Conservation (phyloP, 1,284 basidiomycete species). For the Moesziomyces parantarcticus region DNA sequence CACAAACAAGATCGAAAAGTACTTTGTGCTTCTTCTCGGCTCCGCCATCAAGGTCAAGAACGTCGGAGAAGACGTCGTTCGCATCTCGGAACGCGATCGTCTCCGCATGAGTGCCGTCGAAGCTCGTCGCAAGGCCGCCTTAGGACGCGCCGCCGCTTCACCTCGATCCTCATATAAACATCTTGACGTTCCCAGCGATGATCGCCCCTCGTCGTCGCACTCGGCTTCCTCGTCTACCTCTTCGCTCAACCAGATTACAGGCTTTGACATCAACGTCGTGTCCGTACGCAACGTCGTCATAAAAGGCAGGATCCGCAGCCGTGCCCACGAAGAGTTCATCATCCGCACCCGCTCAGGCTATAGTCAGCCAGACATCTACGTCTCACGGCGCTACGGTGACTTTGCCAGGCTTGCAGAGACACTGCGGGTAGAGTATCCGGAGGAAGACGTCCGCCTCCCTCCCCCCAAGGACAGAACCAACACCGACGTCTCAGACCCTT, state of each 20-base stretch:
- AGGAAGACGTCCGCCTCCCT: constrained; percentile 52
- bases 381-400: constrained; percentile 93
- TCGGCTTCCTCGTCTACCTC: constrained; percentile 1
- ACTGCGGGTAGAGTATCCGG: constrained; percentile 56
- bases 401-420: constrained; percentile 73
- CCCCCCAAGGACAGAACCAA: constrained; percentile 59
- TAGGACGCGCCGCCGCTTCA: constrained; percentile 30
- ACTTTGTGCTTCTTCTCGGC: constrained; percentile 57
- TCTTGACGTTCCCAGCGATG: constrained; percentile 5
- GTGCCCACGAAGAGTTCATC: constrained; percentile 79
- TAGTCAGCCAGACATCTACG: constrained; percentile 80
- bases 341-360: constrained; percentile 79
- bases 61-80: constrained; percentile 60
- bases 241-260: background rate
- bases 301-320: constrained; percentile 57
- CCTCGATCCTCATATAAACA: background rate
- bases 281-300: constrained; percentile 56
- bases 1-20: constrained; percentile 52
- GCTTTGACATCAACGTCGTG: constrained; percentile 64
- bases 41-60: constrained; percentile 57
- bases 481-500: constrained; percentile 45
- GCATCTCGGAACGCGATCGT: constrained; percentile 58
- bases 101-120: constrained; percentile 53
- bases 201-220: constrained; percentile 1
- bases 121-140: constrained; percentile 47